Evolutionary conservation across 2,329 filamentous ascomycete species (phyloP), one percentile per base, ranked within the genome.

Genomic region (Pseudocercospora cruenta): DNA sequence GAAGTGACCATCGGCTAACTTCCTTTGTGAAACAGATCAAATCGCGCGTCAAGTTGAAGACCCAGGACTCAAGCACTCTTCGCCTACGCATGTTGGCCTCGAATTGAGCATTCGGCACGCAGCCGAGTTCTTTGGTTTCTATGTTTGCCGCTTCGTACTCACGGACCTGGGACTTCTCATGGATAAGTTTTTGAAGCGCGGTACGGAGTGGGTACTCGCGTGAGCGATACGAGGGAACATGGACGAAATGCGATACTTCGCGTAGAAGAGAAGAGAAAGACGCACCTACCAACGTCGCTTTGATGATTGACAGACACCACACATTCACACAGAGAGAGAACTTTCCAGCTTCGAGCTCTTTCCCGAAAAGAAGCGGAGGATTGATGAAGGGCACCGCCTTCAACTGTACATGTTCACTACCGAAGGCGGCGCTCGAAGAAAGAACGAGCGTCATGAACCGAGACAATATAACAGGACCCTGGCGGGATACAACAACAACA

Each of bases 41-140:
- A 94, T 98, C 78, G 93, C 94, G 61, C 91, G 94, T 71, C 94
- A 97, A 82, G 93, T 97, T 55, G 94, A 97, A 77, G 94, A 98
- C 76, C 94, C 94, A 5, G 94, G 94, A 9, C 86, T 98, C 62
- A 91, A 92, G 72, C 92, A 95, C 79, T 93, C 93, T 19, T 94
- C 94, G 72, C 93, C 93, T 74, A 98, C 95, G 8, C 94, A 97
- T 76, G 94, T 99, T 61, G 95, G 95, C 9, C 87, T 99, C 36
- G 95, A 99, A 80, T 86, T 99, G 47, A 95, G 93, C 77, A 93
- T 93, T 39, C 88, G 94, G 47, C 94, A 97, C 78, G 95, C 94
- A 7, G 92, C 94, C 36, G 95, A 99, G 80, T 99, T 99, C 80
- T 99, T 99, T 78, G 94, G 91, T 16, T 97, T 99, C 79, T 98